Base-by-base conservation (phyloP, 164 flowering plant genomes). In the Tetrastigma voinierianum region DNA sequence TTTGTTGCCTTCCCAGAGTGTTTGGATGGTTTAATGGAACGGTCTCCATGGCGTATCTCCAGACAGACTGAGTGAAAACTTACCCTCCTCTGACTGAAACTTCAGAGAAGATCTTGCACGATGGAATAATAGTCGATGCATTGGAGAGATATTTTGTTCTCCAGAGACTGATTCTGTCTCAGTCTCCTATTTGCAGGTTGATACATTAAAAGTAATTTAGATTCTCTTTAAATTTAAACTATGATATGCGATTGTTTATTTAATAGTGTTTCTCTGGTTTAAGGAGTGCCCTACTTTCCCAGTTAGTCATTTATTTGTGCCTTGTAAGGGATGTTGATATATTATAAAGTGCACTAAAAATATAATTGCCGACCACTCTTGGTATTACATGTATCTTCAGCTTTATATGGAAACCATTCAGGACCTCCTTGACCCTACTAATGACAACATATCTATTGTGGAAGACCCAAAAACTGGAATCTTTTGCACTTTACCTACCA, bases 11-110 rank as follows among this genome's bases (percentile, higher is more conserved):
- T 14, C 80, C 70, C 81, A 95, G 98, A 90, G 98, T 82, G 98
- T 95, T 72, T 95, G 72, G 94, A 89, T 67, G 98, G 98, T 58
- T 95, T 77, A 95, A 95, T 78, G 98, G 98, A 57, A 95, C 98
- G 13, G 80, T 95, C n/a, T n/a, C n/a, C 43, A 95, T 95, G 98
- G 98, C 98, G 23, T 95, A 92, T 82, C n/a, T n/a, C n/a, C n/a
- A 97, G 98, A 56, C 97, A 95, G 69, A 95, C 98, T 54, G 97
- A 97, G 98, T 97, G 46, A 95, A 95, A 81, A 95, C 98, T n/a
- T n/a, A n/a, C n/a, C n/a, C n/a, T n/a, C n/a, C n/a, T n/a, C n/a
- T n/a, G n/a, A n/a, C n/a, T n/a, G n/a, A n/a, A n/a, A n/a, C n/a
- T n/a, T n/a, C n/a, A n/a, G n/a, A n/a, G n/a, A n/a, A n/a, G n/a